Evolutionary conservation across 257 asterid species (phyloP).

Genomic region (Thymus mandschuricus): DNA sequence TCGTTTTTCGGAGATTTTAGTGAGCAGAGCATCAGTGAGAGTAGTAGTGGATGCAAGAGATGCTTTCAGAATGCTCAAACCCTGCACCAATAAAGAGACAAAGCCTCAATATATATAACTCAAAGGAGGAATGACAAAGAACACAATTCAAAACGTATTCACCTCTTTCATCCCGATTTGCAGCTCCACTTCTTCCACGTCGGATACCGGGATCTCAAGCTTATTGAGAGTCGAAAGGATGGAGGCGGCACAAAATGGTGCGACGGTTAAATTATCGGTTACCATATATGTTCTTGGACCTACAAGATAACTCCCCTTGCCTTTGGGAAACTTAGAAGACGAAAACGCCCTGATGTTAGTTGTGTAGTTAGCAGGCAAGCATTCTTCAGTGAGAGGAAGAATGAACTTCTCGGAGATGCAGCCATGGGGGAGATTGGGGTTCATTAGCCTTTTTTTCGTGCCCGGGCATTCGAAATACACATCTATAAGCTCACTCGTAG

Average conservation of each 20-base stretch:
- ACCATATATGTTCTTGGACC: no score
- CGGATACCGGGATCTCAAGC: slow-evolving; percentile 22
- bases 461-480: neutral
- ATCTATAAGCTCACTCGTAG: neutral
- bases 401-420: slow-evolving; percentile 6
- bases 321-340: neutral
- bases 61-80: neutral
- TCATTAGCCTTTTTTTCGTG: slow-evolving; percentile 4
- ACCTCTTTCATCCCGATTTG: slow-evolving; percentile 34
- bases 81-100: neutral
- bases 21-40: neutral
- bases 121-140: neutral
- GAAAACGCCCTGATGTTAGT: no score
- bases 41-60: neutral
- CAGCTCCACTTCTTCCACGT: slow-evolving; percentile 25
- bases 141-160: neutral
- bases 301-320: slow-evolving; percentile 16
- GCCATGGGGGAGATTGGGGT: slow-evolving; percentile 26
- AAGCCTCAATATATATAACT: neutral
- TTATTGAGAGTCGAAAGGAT: neutral
- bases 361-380: neutral
- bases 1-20: no score
- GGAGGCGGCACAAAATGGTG: neutral
- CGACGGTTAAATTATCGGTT: slow-evolving; percentile 29
- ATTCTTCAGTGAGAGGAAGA: slow-evolving; percentile 24